Evolutionary conservation across 2,329 filamentous ascomycete species (phyloP).

Genomic region (Bertia moriformis): DNA sequence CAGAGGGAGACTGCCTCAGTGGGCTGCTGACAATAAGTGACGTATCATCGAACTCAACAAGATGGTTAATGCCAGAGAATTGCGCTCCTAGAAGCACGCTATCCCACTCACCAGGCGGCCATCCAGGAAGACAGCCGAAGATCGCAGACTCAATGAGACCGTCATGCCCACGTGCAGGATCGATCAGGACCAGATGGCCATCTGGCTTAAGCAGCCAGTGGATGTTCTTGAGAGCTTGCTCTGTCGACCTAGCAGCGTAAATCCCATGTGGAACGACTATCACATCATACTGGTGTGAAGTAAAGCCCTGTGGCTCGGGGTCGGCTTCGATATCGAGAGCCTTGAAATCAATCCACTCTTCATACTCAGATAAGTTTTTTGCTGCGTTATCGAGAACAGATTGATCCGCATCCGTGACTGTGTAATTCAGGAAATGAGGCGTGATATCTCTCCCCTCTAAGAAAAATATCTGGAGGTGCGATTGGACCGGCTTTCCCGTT

Average conservation of each 20-base stretch:
- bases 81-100: not conserved
- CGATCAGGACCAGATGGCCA: not conserved
- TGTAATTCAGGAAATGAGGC: slow-evolving; percentile 6
- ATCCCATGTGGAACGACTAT: slow-evolving; percentile 21
- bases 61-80: too few relatives aligned
- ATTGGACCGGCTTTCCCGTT: too few relatives aligned
- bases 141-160: not conserved
- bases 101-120: not conserved
- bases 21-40: not conserved
- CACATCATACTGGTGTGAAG: slow-evolving; percentile 16
- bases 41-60: too few relatives aligned
- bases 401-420: slow-evolving; percentile 9
- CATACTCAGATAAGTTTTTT: slow-evolving; percentile 10
- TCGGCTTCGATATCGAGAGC: slow-evolving; percentile 17
- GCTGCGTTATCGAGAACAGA: slow-evolving; percentile 15
- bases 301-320: slow-evolving; percentile 16
- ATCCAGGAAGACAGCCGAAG: not conserved
- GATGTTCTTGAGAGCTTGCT: not conserved
- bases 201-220: not conserved
- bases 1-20: too few relatives aligned
- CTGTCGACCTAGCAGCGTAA: slow-evolving; percentile 13
- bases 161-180: not conserved
- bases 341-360: slow-evolving; percentile 11
- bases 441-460: too few relatives aligned
- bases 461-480: too few relatives aligned